A percentile compares a stretch with the other conserved stretches of the same genome.
These are phyloP conservation scores for Ajuga chamaepitys DNA, from an alignment of 257 asterid species.

Conservation along the genomic window DNA sequence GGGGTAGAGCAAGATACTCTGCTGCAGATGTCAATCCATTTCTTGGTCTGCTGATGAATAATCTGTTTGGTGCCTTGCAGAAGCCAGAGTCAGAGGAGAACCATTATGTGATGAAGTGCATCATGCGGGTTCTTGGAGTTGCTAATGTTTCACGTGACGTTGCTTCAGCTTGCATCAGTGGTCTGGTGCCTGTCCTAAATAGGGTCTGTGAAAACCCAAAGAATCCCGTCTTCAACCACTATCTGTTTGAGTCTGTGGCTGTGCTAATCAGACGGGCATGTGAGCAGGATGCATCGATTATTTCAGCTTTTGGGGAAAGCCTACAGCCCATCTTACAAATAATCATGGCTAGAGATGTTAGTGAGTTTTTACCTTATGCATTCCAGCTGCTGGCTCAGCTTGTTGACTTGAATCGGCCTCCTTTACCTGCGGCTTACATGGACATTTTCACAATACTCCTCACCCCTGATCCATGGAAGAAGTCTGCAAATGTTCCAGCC, in stretches of 20 bases:
- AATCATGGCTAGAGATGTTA: constrained; percentile 60
- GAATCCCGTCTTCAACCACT: constrained; percentile 74
- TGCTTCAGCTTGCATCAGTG: constrained; percentile 74
- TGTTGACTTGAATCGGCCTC: constrained; percentile 68
- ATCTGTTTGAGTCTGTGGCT: constrained; percentile 82
- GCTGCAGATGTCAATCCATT: constrained; percentile 64
- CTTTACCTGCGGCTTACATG: constrained; percentile 61
- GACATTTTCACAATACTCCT: constrained; percentile 73
- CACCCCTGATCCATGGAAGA: constrained; percentile 76
- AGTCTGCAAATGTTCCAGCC: constrained; percentile 84
- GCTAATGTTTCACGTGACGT: constrained; percentile 67
- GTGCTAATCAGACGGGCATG: constrained; percentile 71
- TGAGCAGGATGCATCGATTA: constrained; percentile 62
- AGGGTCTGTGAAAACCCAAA: constrained; percentile 86
- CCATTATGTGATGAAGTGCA: constrained; percentile 93
- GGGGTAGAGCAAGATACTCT: constrained; percentile 60
- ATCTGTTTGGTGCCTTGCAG: constrained; percentile 76
- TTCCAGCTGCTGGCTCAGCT: constrained; percentile 94
- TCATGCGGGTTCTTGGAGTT: constrained; percentile 88
- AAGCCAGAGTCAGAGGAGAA: constrained; percentile 96
- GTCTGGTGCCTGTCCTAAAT: constrained; percentile 55
- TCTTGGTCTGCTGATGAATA: constrained; percentile 60
- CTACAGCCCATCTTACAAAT: constrained; percentile 65
- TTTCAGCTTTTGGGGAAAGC: constrained; percentile 68
- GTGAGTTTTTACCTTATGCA: constrained; percentile 87